phyloP scores from a whole-genome alignment of 2,329 filamentous ascomycete species.

The Calycina herbarum region DNA sequence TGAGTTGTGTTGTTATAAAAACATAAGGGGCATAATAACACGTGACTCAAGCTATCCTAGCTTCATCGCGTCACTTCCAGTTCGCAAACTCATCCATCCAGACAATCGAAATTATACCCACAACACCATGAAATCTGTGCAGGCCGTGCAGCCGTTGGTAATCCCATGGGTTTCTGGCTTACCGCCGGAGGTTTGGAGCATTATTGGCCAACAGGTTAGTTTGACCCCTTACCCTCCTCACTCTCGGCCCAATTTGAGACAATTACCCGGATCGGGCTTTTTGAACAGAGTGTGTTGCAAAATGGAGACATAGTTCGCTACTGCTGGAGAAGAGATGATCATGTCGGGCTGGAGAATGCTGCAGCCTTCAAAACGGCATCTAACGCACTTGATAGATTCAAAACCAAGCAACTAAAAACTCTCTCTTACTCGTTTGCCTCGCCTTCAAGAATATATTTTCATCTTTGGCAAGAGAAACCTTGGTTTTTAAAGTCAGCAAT shows the following conservation, averaged over 20 bases:
- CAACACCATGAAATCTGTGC: neutral
- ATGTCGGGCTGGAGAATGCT: neutral
- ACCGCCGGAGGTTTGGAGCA: constrained; percentile 10
- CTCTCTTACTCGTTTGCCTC: constrained; percentile 37
- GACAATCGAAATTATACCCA: neutral
- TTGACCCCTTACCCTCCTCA: neutral
- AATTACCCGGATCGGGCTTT: neutral
- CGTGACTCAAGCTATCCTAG: neutral
- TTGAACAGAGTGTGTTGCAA: too few species aligned
- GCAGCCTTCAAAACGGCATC: neutral
- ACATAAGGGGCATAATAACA: too few species aligned
- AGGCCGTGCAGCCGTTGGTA: neutral
- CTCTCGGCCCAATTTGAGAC: neutral
- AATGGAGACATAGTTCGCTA: too few species aligned
- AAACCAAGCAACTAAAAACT: constrained; percentile 10
- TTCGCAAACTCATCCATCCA: neutral
- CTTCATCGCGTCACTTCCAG: neutral
- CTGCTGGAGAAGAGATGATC: neutral
- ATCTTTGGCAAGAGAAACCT: constrained; percentile 1
- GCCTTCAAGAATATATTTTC: constrained; percentile 9
- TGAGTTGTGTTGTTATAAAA: too few species aligned
- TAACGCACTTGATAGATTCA: constrained; percentile 12
- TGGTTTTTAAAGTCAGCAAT: neutral
- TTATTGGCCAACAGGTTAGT: constrained; percentile 11
- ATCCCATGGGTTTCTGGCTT: constrained; percentile 8